These are phyloP conservation scores for Phylloporus sp. DNA, from an alignment of 1,284 basidiomycete species.

Conservation along the genomic window DNA sequence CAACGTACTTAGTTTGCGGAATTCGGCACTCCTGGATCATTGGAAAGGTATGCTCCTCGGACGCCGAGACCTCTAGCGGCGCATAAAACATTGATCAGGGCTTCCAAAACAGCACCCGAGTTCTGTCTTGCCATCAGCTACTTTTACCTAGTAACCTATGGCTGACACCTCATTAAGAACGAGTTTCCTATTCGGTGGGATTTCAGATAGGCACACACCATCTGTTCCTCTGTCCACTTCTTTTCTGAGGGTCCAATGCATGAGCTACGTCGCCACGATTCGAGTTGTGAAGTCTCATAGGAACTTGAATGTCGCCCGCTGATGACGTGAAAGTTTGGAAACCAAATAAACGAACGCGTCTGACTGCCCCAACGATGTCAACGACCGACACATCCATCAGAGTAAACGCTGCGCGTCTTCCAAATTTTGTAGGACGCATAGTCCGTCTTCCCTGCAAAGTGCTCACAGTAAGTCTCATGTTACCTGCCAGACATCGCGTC, in stretches of 20 bases:
- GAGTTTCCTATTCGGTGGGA: too few species aligned
- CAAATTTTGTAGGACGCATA: slow-evolving; percentile 56
- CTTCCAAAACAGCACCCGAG: not conserved
- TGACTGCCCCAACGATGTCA: slow-evolving; percentile 4
- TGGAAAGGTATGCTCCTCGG: slow-evolving; percentile 8
- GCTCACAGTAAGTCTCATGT: slow-evolving; percentile 49
- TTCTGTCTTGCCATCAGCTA: slow-evolving; percentile 7
- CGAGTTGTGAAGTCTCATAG: too few species aligned
- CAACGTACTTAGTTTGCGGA: not conserved
- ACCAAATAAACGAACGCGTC: slow-evolving; percentile 20
- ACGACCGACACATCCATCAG: slow-evolving; percentile 53
- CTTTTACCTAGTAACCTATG: slow-evolving; percentile 2
- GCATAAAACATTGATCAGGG: not conserved
- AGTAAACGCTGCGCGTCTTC: slow-evolving; percentile 67
- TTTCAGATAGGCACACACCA: slow-evolving; percentile 2
- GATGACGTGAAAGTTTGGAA: too few species aligned
- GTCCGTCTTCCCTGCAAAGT: slow-evolving; percentile 79
- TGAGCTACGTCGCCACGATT: not conserved
- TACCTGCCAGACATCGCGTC: not conserved
- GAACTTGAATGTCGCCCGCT: too few species aligned
- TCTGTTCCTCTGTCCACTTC: not conserved
- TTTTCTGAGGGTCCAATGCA: not conserved
- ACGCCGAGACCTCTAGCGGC: too few species aligned
- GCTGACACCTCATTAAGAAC: not conserved
- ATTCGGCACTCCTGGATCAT: slow-evolving; percentile 3